Percentiles rank a stretch among this genome's conserved stretches.
Conservation (phyloP, 2,329 filamentous ascomycete species). For the Ophiostoma novo-ulmi region DNA sequence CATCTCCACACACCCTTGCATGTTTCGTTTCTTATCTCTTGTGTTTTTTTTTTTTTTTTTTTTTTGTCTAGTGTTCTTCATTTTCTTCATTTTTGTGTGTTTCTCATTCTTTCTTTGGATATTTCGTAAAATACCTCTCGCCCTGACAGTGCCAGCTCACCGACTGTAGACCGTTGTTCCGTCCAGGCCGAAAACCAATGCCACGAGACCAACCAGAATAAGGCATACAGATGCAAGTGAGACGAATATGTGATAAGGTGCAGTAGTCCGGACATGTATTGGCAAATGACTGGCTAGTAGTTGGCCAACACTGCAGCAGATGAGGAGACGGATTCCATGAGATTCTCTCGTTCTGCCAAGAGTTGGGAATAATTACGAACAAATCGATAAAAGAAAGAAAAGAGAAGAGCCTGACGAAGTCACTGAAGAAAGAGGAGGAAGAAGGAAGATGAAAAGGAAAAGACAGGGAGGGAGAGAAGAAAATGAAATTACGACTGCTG, state of each 20-base stretch:
- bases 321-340: neutral
- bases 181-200: neutral
- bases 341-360: neutral
- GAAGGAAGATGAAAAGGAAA: neutral
- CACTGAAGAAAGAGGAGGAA: neutral
- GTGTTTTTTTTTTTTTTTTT: neutral
- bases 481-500: neutral
- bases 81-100: neutral
- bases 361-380: neutral
- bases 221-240: neutral
- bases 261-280: neutral
- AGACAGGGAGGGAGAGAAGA: neutral
- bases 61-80: neutral
- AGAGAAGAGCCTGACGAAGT: neutral
- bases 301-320: neutral
- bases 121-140: neutral
- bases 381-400: neutral
- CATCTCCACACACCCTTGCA: neutral
- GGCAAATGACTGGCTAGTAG: neutral
- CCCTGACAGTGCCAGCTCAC: neutral
- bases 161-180: no score
- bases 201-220: neutral
- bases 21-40: slow-evolving; percentile 1
- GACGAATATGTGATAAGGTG: neutral
- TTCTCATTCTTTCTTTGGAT: neutral